Evolutionary conservation across 1,284 basidiomycete genomes (phyloP).

Genomic region (Melampsora larici-populina): DNA sequence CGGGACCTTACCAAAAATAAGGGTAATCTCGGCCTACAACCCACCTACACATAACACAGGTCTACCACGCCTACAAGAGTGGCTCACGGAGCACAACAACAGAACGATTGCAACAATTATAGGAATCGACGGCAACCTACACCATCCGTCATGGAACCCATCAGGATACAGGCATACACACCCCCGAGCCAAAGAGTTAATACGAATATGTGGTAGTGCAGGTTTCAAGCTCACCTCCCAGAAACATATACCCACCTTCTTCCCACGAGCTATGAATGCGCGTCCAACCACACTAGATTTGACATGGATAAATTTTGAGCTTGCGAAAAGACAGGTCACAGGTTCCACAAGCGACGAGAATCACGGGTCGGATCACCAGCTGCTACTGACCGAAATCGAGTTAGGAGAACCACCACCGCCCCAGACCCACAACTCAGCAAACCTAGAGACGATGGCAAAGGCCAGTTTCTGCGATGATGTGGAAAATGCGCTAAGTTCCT

Average conservation of each 20-base stretch:
- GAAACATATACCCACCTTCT: neutral
- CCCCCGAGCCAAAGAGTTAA: neutral
- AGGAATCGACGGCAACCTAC: conserved; percentile 16
- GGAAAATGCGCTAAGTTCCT: neutral
- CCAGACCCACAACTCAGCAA: neutral
- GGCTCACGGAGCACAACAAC: neutral
- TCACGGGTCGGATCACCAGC: neutral
- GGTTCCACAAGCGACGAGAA: neutral
- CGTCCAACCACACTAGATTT: neutral
- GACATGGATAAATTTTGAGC: neutral
- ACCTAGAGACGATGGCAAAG: neutral
- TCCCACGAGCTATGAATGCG: neutral
- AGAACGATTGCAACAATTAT: neutral
- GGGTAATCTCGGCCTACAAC: neutral
- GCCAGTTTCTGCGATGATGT: neutral
- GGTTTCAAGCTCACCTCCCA: neutral
- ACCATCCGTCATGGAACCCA: conserved; percentile 13
- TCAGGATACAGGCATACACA: neutral
- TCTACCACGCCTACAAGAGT: neutral
- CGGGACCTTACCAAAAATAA: neutral
- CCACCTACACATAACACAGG: neutral
- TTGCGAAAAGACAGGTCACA: neutral
- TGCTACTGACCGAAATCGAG: neutral
- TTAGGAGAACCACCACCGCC: neutral
- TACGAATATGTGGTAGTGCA: neutral